Percentiles rank a stretch among this genome's conserved stretches.
Conservation (phyloP, 169 alveolate species). For the Eimeria necatrix region DNA sequence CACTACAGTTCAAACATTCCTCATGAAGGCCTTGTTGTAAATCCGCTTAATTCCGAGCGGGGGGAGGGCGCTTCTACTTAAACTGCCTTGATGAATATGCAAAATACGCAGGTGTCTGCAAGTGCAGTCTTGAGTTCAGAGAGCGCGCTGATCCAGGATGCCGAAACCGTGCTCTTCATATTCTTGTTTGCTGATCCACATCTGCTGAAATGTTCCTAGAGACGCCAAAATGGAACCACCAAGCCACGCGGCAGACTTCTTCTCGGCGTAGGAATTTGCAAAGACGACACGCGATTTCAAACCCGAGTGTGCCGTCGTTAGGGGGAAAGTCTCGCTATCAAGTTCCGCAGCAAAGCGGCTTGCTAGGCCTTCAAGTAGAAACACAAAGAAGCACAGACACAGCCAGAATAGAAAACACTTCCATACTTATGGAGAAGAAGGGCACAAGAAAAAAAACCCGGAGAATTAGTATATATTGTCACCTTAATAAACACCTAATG, state of each 20-base stretch:
- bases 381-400: neutral
- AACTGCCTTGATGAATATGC: too few relatives aligned
- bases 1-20: too few relatives aligned
- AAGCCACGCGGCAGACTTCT: conserved; percentile 96
- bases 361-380: conserved; percentile 59
- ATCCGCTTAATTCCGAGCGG: too few relatives aligned
- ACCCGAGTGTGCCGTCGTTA: conserved; percentile 76
- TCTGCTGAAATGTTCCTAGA: conserved; percentile 96
- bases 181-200: conserved; percentile 98
- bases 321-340: conserved; percentile 75
- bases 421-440: neutral
- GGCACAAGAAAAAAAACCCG: neutral
- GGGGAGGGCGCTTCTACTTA: too few relatives aligned
- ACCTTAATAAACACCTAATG: neutral
- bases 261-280: conserved; percentile 91
- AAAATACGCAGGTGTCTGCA: neutral
- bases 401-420: neutral
- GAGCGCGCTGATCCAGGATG: conserved; percentile 6
- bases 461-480: neutral
- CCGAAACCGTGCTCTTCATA: conserved; percentile 92
- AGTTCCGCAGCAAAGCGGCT: conserved; percentile 79
- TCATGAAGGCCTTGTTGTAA: too few relatives aligned
- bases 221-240: conserved; percentile 98
- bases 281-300: conserved; percentile 89
- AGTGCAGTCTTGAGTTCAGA: neutral